phyloP scores from a whole-genome alignment of 2,329 filamentous ascomycete species.

The Aureobasidium leucospermi region DNA sequence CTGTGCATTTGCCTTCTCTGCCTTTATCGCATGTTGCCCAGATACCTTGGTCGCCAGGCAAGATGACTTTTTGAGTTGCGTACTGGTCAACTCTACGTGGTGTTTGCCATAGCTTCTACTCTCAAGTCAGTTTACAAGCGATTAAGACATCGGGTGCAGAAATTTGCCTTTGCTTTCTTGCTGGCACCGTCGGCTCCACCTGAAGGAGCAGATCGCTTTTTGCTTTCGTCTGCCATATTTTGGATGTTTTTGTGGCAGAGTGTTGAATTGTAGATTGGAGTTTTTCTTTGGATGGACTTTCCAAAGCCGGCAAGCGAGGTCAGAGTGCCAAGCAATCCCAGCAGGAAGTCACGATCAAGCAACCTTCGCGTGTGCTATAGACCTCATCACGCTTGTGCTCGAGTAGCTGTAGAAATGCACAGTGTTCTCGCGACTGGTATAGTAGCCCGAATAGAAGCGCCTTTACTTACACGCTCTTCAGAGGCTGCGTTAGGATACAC shows the following conservation, averaged over 20 bases:
- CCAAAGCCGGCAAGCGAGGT: conserved; percentile 5
- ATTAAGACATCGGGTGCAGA: not conserved
- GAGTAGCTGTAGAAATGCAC: too few species aligned
- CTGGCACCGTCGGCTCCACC: not conserved
- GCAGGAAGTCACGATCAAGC: not conserved
- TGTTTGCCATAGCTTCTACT: conserved; percentile 13
- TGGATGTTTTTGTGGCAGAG: not conserved
- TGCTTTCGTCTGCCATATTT: conserved; percentile 15
- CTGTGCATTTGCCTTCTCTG: conserved; percentile 62
- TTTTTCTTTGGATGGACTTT: not conserved
- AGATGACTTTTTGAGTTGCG: conserved; percentile 34
- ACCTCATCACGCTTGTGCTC: too few species aligned
- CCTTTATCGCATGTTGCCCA: conserved; percentile 71
- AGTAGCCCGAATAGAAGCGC: too few species aligned
- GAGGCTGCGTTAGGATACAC: too few species aligned
- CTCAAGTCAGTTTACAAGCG: not conserved
- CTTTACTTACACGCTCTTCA: too few species aligned
- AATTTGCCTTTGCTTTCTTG: conserved; percentile 16
- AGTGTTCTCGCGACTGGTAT: too few species aligned
- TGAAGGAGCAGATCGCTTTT: conserved; percentile 16
- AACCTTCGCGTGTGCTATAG: too few species aligned
- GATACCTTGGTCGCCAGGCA: conserved; percentile 64
- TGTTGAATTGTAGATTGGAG: not conserved
- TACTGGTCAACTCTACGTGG: not conserved
- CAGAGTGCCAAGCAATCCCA: not conserved